Evolutionary conservation across 192 early-diverging fungal genomes (phyloP).

Genomic region (Coemansia sp.): DNA sequence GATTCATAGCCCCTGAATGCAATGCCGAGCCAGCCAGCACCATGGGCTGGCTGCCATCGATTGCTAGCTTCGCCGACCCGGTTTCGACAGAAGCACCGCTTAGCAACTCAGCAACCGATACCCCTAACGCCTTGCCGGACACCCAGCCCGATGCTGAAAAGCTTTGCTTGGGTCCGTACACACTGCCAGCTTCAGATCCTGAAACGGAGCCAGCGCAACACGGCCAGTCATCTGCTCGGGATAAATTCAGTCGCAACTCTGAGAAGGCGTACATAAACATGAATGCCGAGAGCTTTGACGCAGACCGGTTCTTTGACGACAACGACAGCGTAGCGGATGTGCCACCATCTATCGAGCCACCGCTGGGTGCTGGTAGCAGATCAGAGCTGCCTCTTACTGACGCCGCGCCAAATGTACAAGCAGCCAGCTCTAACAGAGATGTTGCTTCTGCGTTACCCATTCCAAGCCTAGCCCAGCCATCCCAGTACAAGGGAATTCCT

Average conservation of each 20-base stretch:
- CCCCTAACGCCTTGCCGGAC: background rate
- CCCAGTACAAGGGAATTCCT: background rate
- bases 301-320: conserved; percentile 31
- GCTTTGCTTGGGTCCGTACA: background rate
- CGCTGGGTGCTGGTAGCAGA: background rate
- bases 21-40: background rate
- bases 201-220: background rate
- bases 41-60: conserved; percentile 37
- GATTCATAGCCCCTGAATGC: background rate
- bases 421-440: background rate
- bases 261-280: background rate
- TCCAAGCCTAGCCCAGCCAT: background rate
- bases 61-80: conserved; percentile 8
- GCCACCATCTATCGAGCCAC: background rate
- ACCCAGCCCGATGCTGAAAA: background rate
- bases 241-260: background rate
- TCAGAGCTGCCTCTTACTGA: background rate
- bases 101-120: background rate
- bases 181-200: background rate
- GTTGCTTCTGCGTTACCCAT: background rate
- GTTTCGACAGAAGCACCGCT: background rate
- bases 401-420: background rate
- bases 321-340: background rate
- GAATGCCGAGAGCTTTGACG: conserved; percentile 29
- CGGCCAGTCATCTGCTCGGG: background rate